A percentile compares a stretch with the other conserved stretches of the same genome.
phyloP scores from a whole-genome alignment of 352 stramenopile species.

The Pythium apleroticum region DNA sequence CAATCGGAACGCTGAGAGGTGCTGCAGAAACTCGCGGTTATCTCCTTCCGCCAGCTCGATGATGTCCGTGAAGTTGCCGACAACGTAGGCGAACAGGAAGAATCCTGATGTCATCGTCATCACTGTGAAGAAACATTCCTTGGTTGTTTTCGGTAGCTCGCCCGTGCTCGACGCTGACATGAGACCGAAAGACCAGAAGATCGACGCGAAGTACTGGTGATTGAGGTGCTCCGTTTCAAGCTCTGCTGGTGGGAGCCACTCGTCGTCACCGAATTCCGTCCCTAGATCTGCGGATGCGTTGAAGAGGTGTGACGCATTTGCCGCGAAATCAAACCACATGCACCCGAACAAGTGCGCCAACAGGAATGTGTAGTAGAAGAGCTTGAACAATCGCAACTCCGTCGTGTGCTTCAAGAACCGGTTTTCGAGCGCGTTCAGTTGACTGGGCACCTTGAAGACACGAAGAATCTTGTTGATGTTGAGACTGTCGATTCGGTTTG shows the following conservation, averaged over 20 bases:
- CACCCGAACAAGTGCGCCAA: conserved; percentile 52
- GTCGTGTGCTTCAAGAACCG: conserved; percentile 44
- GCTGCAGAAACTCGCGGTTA: conserved; percentile 51
- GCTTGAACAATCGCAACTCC: conserved; percentile 51
- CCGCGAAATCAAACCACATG: conserved; percentile 56
- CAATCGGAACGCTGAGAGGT: conserved; percentile 42
- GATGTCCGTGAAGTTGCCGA: conserved; percentile 50
- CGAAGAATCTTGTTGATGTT: conserved; percentile 59
- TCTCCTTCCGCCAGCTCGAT: conserved; percentile 47
- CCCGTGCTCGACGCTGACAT: conserved; percentile 42
- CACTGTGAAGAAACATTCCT: conserved; percentile 42
- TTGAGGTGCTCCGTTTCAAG: conserved; percentile 28
- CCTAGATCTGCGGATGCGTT: neutral
- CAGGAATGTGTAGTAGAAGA: conserved; percentile 56
- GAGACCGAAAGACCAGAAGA: conserved; percentile 49
- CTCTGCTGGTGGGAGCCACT: conserved; percentile 33
- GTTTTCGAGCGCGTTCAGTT: conserved; percentile 43
- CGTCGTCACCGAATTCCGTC: conserved; percentile 44
- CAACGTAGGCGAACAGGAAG: conserved; percentile 49
- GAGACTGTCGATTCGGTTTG: conserved; percentile 34
- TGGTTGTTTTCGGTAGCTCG: conserved; percentile 33
- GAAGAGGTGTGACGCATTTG: conserved; percentile 36
- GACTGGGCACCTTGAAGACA: conserved; percentile 45
- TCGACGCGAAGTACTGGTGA: conserved; percentile 34
- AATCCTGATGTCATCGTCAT: conserved; percentile 42